phyloP scores from a whole-genome alignment of 768 basidiomycete genomes.

The Mycena polygramma region DNA sequence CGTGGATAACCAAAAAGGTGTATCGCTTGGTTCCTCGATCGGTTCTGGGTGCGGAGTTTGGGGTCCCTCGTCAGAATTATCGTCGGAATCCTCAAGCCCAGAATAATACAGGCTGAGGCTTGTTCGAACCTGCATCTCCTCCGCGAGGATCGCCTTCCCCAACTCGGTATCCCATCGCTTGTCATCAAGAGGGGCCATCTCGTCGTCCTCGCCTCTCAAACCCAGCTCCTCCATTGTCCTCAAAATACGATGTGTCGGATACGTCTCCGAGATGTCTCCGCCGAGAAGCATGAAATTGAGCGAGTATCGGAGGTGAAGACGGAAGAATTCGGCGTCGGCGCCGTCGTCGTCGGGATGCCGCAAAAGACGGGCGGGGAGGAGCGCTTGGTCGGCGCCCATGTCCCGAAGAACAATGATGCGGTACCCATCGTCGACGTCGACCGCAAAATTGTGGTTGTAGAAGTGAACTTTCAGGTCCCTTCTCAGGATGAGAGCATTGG shows the following conservation, averaged over 20 bases:
- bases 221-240: conserved; percentile 9
- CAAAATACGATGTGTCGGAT: neutral
- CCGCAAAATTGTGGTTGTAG: conserved; percentile 23
- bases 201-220: neutral
- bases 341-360: neutral
- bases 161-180: conserved; percentile 21
- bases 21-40: too few species aligned
- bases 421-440: conserved; percentile 27
- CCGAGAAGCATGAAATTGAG: conserved; percentile 29
- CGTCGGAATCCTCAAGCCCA: too few species aligned
- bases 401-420: conserved; percentile 22
- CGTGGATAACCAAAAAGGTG: too few species aligned
- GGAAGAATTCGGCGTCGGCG: neutral
- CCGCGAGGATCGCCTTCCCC: conserved; percentile 21
- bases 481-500: conserved; percentile 13
- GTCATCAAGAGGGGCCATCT: conserved; percentile 20
- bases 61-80: too few species aligned
- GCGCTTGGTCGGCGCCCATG: conserved; percentile 1
- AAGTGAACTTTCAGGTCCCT: conserved; percentile 20
- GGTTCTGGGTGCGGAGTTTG: too few species aligned
- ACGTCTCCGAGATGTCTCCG: conserved; percentile 22
- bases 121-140: neutral
- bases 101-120: too few species aligned
- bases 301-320: conserved; percentile 18
- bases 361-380: conserved; percentile 24